Percentiles rank a stretch among this genome's conserved stretches.
Evolutionary conservation across 2,329 filamentous ascomycete species (phyloP).

Genomic region (Venturia oleaginea): DNA sequence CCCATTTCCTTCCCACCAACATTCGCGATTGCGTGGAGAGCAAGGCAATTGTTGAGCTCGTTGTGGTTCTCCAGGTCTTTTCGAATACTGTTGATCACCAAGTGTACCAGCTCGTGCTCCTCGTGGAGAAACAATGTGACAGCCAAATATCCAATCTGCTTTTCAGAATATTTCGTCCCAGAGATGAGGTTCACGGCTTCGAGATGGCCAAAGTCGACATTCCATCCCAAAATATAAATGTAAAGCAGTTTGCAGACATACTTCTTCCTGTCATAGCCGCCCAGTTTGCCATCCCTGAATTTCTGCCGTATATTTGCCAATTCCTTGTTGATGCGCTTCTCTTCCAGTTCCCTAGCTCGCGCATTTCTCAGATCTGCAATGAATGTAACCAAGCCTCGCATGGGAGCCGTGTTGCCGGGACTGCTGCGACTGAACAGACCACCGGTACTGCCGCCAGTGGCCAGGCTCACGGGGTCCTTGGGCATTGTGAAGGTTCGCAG

Average conservation of each 20-base stretch:
- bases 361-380: conserved; percentile 96
- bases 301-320: conserved; percentile 75
- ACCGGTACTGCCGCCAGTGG: conserved; percentile 17
- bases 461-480: conserved; percentile 11
- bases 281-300: conserved; percentile 65
- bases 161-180: conserved; percentile 94
- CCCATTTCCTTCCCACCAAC: conserved; percentile 96
- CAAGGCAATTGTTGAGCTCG: conserved; percentile 94
- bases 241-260: conserved; percentile 99
- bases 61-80: conserved; percentile 94
- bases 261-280: conserved; percentile 99
- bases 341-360: conserved; percentile 86
- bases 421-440: conserved; percentile 33
- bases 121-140: conserved; percentile 97
- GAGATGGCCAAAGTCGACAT: conserved; percentile 97
- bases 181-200: conserved; percentile 98
- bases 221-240: conserved; percentile 98
- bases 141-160: conserved; percentile 96
- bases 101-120: conserved; percentile 86
- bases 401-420: conserved; percentile 32
- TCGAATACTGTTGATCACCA: conserved; percentile 96
- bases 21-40: conserved; percentile 94
- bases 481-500: conserved; percentile 10
- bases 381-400: conserved; percentile 73
- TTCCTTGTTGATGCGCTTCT: conserved; percentile 99